Conservation (phyloP, 805 yeast species). For the Yamadazyma laniorum region DNA sequence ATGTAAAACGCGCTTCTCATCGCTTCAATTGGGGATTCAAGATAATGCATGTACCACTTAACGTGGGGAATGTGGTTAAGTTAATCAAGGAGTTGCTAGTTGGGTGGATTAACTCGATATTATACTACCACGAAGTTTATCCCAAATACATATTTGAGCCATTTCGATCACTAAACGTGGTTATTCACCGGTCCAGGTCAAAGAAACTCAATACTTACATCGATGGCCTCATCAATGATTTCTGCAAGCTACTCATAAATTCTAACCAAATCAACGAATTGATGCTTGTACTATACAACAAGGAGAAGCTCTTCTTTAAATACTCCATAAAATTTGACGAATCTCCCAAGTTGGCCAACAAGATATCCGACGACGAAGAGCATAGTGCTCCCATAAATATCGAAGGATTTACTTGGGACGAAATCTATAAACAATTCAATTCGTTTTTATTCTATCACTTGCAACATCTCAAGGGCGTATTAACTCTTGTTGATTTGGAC, state of each 20-base stretch:
- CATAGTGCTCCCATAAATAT: constrained; percentile 16
- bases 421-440: constrained; percentile 30
- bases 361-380: constrained; percentile 10
- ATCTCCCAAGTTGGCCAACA: constrained; percentile 21
- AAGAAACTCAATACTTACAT: constrained; percentile 48
- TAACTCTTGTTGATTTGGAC: constrained; percentile 6
- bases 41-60: background rate
- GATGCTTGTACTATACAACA: constrained; percentile 36
- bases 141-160: constrained; percentile 48
- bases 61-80: constrained; percentile 19
- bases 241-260: constrained; percentile 6
- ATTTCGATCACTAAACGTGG: constrained; percentile 41
- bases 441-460: constrained; percentile 30
- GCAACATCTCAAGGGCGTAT: constrained; percentile 25
- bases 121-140: constrained; percentile 54
- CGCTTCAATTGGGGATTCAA: background rate
- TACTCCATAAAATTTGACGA: constrained; percentile 38
- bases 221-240: constrained; percentile 28
- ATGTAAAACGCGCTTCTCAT: background rate
- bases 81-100: constrained; percentile 48
- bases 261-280: constrained; percentile 32
- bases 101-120: constrained; percentile 52
- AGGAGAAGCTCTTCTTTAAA: constrained; percentile 32
- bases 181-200: constrained; percentile 43
- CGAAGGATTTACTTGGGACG: constrained; percentile 32